Conservation (phyloP, 2,329 filamentous ascomycete genomes). For the Colletotrichum karsti region DNA sequence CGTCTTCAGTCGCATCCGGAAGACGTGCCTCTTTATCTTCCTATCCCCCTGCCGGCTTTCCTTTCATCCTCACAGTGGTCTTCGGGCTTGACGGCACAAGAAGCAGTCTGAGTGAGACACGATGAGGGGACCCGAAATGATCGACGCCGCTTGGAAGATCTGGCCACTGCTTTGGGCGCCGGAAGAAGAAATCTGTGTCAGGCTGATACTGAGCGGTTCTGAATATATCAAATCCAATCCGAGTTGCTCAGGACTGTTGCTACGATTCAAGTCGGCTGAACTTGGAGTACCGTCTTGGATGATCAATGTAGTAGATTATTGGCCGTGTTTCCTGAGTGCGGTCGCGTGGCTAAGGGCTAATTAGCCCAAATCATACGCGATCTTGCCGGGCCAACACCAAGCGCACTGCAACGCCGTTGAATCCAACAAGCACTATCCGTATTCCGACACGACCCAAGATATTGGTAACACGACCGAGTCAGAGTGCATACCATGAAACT, state of each 20-base stretch:
- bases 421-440: not conserved
- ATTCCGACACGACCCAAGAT: not conserved
- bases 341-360: not conserved
- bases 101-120: slow-evolving; percentile 4
- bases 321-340: not conserved
- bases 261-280: not conserved
- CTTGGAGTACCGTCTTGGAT: not conserved
- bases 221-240: not conserved
- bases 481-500: not conserved
- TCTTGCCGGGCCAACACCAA: not conserved
- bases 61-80: not conserved
- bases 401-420: not conserved
- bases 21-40: not conserved
- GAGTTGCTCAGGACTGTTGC: not conserved
- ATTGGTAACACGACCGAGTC: not conserved
- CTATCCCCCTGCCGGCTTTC: not conserved
- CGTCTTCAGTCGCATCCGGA: slow-evolving; percentile 10
- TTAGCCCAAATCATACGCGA: not conserved
- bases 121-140: not conserved
- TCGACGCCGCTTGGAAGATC: not conserved
- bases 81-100: not conserved
- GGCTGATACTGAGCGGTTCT: not conserved
- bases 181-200: slow-evolving; percentile 6
- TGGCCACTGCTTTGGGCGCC: not conserved
- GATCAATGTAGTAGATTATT: too few species aligned